phyloP scores from a whole-genome alignment of 2,329 filamentous ascomycete genomes.

The Periconia sp. region DNA sequence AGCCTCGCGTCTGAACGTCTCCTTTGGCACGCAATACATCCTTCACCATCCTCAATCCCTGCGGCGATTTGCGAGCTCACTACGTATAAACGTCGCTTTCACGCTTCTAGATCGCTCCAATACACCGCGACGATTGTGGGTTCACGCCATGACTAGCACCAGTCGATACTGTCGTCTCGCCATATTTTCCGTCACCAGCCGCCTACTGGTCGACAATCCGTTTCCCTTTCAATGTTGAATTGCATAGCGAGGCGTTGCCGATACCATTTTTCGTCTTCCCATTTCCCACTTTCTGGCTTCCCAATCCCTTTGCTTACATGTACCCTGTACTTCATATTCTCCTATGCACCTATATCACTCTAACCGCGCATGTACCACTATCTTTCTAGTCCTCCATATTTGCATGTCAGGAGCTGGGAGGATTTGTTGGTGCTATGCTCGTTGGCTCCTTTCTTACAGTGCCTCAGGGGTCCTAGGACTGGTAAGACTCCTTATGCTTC shows the following conservation, averaged over 20 bases:
- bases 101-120: no score
- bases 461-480: background rate
- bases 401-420: slow-evolving; percentile 16
- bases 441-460: background rate
- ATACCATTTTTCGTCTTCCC: slow-evolving; percentile 31
- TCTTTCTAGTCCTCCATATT: slow-evolving; percentile 19
- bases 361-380: slow-evolving; percentile 23
- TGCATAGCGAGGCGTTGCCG: slow-evolving; percentile 48
- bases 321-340: background rate
- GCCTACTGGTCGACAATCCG: background rate
- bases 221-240: slow-evolving; percentile 11
- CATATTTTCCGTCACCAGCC: background rate
- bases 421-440: background rate
- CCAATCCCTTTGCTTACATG: background rate
- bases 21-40: no score
- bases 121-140: no score
- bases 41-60: no score
- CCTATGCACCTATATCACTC: slow-evolving; percentile 2
- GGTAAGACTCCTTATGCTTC: no score
- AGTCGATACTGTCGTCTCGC: no score
- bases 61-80: no score
- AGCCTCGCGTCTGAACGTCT: slow-evolving; percentile 52
- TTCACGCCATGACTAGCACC: no score
- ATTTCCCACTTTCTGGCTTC: slow-evolving; percentile 9
- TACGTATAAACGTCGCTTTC: no score